Evolutionary conservation across 345 rosid species (phyloP), one percentile per base, ranked within the genome.

Genomic region (Trapa incisa): DNA sequence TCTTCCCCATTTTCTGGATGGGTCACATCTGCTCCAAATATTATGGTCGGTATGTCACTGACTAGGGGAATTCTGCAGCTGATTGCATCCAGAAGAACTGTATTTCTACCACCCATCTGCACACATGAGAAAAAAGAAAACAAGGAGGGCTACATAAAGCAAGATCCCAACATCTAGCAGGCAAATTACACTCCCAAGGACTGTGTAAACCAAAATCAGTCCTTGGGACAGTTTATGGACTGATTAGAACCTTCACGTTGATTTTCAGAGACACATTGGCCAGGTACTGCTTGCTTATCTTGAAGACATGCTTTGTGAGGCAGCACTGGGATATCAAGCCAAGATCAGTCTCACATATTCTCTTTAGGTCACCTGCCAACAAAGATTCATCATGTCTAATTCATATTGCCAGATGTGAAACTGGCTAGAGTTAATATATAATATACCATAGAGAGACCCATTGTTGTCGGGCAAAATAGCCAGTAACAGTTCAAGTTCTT

Each of bases 1-100:
- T 94, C 99, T 82, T 94, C 99, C 47, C 99, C 99, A n/a, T 91
- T 91, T 79, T 94, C 99, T 3, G 99, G 99, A 56, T 94, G 99
- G 61, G 99, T 94, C 75, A 94, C 99, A 65, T 94, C 99, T 41
- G 99, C 99, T 22, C 99, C 99, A 67, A 94, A 94, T 78, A 94
- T 94, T 57, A 94, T 94, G 52, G 99, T 94, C 4, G 99, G 99
- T 74, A 89, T 94, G 73, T 94, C 99, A 42, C 99, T 91, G 61
- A 94, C 99, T 77, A 94, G 65, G 0, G 99, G 99, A 73, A 94
- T 94, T 73, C 95, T 86, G 75, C 97, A 94, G 78, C 99, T 94
- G 73, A 94, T 82, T 33, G 99, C 99, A 68, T 94, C 99, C 83
- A 91, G 61, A 35, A 94, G 93, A 74, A 94, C 99, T 36, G 99